A percentile compares a stretch with the other conserved stretches of the same genome.
phyloP scores from a whole-genome alignment of 139 green algal genomes.

The Mesotaenium endlicherianum region DNA sequence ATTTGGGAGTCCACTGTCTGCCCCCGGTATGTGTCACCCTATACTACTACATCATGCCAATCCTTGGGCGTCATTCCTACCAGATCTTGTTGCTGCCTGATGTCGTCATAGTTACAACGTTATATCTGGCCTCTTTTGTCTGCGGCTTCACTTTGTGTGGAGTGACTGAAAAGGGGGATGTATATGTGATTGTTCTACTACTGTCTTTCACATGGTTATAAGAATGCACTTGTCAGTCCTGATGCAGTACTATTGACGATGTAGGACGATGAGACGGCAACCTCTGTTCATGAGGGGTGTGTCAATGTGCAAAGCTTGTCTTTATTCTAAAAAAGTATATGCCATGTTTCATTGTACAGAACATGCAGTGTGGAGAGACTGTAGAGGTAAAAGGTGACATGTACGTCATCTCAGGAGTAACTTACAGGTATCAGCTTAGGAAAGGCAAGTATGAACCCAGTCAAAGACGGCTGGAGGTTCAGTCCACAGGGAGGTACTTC shows the following conservation, averaged over 20 bases:
- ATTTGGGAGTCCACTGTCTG: neutral
- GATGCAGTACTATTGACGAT: neutral
- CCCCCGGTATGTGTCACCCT: neutral
- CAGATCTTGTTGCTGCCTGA: neutral
- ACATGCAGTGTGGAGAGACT: slow-evolving; percentile 52
- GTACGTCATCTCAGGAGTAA: slow-evolving; percentile 52
- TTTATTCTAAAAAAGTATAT: neutral
- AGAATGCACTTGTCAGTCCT: neutral
- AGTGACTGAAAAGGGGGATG: neutral
- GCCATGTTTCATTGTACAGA: slow-evolving; percentile 23
- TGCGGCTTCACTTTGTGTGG: neutral
- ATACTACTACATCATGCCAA: neutral
- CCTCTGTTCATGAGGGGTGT: neutral
- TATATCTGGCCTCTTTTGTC: neutral
- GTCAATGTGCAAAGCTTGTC: neutral
- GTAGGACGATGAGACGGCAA: neutral
- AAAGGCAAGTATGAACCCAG: slow-evolving; percentile 38
- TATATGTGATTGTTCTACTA: neutral
- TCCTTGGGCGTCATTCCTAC: neutral
- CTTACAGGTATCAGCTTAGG: slow-evolving; percentile 51
- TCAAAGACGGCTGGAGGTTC: slow-evolving; percentile 44
- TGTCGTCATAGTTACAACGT: neutral
- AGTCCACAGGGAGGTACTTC: slow-evolving; percentile 43
- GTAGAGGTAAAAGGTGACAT: slow-evolving; percentile 40
- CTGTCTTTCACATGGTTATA: neutral